Evolutionary conservation across 2,329 filamentous ascomycete species (phyloP).

Genomic region (Aspergillus thermomutatus): DNA sequence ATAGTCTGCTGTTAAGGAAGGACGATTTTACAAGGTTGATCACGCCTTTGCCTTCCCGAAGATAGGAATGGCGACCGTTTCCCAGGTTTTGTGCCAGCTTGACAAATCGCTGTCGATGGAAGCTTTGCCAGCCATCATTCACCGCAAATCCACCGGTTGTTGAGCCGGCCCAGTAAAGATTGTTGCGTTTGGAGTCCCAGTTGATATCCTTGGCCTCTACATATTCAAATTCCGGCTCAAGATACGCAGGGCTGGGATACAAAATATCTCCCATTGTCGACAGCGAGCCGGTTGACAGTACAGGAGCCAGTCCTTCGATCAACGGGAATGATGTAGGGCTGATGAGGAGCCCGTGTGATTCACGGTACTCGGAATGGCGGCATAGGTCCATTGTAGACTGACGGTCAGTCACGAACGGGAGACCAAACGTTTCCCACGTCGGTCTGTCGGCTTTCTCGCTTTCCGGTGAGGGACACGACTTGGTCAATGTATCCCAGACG

Average conservation of each 20-base stretch:
- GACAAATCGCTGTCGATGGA: slow-evolving; percentile 19
- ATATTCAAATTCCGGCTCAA: slow-evolving; percentile 42
- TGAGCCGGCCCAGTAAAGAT: slow-evolving; percentile 57
- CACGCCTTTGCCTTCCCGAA: not conserved
- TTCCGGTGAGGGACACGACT: not conserved
- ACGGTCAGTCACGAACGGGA: slow-evolving; percentile 8
- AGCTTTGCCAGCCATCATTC: slow-evolving; percentile 9
- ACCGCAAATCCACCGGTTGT: slow-evolving; percentile 48
- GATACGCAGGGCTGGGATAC: slow-evolving; percentile 51
- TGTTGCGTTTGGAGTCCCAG: slow-evolving; percentile 51
- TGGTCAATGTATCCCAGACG: slow-evolving; percentile 7
- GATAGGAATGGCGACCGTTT: slow-evolving; percentile 2
- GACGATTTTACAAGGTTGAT: slow-evolving; percentile 1
- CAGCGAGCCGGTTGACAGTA: slow-evolving; percentile 19
- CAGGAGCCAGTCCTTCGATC: slow-evolving; percentile 19
- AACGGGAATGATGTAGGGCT: slow-evolving; percentile 13
- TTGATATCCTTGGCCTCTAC: slow-evolving; percentile 37
- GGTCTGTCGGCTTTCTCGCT: not conserved
- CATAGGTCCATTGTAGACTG: slow-evolving; percentile 2
- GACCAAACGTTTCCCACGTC: not conserved
- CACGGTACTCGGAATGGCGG: slow-evolving; percentile 7
- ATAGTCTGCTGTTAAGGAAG: slow-evolving; percentile 11
- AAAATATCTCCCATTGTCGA: slow-evolving; percentile 44
- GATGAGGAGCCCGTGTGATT: slow-evolving; percentile 6
- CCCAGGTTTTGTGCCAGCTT: slow-evolving; percentile 12